Evolutionary conservation across 2,329 filamentous ascomycete genomes (phyloP).

Genomic region (Tolypocladium cylindrosporum): DNA sequence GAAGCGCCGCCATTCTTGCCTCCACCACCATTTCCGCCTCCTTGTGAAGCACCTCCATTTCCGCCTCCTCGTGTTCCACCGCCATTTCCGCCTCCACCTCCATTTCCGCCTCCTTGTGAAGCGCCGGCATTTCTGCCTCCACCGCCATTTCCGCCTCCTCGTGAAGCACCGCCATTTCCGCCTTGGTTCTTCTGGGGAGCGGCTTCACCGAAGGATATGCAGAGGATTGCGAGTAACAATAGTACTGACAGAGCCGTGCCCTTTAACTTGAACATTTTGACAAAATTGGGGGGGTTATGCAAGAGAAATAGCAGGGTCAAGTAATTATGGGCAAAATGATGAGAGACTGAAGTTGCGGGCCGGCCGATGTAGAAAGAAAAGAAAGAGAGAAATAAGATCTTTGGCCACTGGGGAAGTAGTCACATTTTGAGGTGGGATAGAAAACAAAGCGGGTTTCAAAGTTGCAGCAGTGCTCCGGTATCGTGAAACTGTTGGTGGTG

Average conservation of each 20-base stretch:
- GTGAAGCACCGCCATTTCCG: background rate
- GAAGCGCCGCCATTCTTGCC: background rate
- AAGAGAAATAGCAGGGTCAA: background rate
- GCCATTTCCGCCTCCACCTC: too few relatives aligned
- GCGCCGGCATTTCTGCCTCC: too few relatives aligned
- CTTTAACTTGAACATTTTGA: background rate
- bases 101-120: too few relatives aligned
- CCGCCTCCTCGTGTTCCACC: too few relatives aligned
- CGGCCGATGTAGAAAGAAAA: background rate
- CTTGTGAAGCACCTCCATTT: too few relatives aligned
- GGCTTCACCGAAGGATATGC: background rate
- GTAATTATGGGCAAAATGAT: background rate
- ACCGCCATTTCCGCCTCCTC: background rate
- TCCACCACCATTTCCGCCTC: too few relatives aligned
- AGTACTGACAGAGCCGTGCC: background rate
- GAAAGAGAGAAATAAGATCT: background rate
- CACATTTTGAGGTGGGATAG: background rate
- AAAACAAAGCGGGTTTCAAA: background rate
- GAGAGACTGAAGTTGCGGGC: background rate
- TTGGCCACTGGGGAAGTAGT: background rate
- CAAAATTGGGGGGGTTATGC: background rate
- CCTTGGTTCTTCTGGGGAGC: slow-evolving; percentile 1
- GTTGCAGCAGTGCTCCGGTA: background rate
- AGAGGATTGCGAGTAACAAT: background rate
- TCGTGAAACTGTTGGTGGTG: background rate